A percentile compares a stretch with the other conserved stretches of the same genome.
Conservation (phyloP, 495 filamentous ascomycete genomes). For the Penicillium canariense region DNA sequence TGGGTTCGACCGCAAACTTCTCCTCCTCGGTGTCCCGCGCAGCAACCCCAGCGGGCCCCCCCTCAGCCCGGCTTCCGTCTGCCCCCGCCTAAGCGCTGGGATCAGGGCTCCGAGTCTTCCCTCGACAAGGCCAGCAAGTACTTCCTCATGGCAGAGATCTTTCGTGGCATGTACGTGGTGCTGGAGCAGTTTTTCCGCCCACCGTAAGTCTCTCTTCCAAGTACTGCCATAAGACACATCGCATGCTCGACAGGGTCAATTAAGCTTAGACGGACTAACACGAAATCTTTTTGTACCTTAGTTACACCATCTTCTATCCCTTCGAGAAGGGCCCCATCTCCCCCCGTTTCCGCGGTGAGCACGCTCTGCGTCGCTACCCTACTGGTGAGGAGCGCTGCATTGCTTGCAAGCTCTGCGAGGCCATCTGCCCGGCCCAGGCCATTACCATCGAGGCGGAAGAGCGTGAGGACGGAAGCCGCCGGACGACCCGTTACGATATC, state of each 20-base stretch:
- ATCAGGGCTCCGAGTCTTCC: conserved; percentile 65
- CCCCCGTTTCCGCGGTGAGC: conserved; percentile 94
- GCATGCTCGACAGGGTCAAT: conserved; percentile 5
- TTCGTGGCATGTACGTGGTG: conserved; percentile 95
- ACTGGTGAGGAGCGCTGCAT: conserved; percentile 98
- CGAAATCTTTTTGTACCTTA: conserved; percentile 29
- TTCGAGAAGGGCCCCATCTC: conserved; percentile 99
- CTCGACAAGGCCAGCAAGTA: conserved; percentile 84
- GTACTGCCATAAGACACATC: neutral
- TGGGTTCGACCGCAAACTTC: conserved; percentile 56
- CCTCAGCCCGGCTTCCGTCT: conserved; percentile 77
- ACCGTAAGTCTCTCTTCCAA: conserved; percentile 63
- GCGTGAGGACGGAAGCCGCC: conserved; percentile 87
- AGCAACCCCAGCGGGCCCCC: conserved; percentile 73
- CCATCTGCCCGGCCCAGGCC: conserved; percentile 92
- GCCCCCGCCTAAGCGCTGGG: conserved; percentile 63
- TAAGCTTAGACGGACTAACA: conserved; percentile 2
- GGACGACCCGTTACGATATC: conserved; percentile 97
- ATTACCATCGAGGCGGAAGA: conserved; percentile 99
- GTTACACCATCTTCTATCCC: conserved; percentile 97
- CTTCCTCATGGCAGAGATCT: conserved; percentile 92
- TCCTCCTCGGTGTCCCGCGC: conserved; percentile 56
- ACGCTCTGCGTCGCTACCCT: conserved; percentile 91
- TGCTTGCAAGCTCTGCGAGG: conserved; percentile 98
- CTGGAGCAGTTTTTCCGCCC: conserved; percentile 97